Evolutionary conservation across 768 basidiomycete species (phyloP), one percentile per base, ranked within the genome.

Genomic region (Glaciozyma martinii): DNA sequence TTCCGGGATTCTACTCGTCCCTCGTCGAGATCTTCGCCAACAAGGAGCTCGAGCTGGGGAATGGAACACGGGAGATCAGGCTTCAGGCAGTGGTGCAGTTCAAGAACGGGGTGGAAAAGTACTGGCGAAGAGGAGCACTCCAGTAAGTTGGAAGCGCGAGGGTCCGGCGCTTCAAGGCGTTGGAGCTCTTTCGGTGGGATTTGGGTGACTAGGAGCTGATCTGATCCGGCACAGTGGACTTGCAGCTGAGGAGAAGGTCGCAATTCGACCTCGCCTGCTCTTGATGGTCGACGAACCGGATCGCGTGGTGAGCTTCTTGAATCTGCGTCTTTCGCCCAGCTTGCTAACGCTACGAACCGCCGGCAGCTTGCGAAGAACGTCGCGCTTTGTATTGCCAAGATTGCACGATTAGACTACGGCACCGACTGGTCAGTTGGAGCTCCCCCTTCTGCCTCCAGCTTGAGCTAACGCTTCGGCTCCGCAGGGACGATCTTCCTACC

Each of bases 61-160:
- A 37, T 49, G 32, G 29, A 15, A 13, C 52, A 86, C 44, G 78
- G 78, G 32, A 60, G 25, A 59, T 91, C 57, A 84, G 90, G 49
- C 82, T 87, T 70, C 87, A 88, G 75, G 84, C 87, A 30, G 88
- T 90, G 67, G 87, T 93, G 61, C 89, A 90, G 73, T 87, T 92
- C 79, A 93, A 93, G 78, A 93, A 92, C 71, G 80, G 81, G 2
- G 85, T 85, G 3, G 75, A 85, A 5, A 77, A 77, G 56, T 85
- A 88, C 72, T 94, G 91, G 91, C 80, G 82, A 73, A 86, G 85
- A 40, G 78, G 85, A 3, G 65, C 63, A 0, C 18, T 30, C 10
- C 30, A 68, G 72, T 71, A 19, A 40, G 68, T 61, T 8, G 16
- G 4, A 27, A 47, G 30, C 23, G 50, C n/a, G 6, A 7, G 13